Percentiles rank a stretch among this genome's conserved stretches.
Evolutionary conservation across 1,284 basidiomycete species (phyloP).

Genomic region (Cryptococcus hybrid): DNA sequence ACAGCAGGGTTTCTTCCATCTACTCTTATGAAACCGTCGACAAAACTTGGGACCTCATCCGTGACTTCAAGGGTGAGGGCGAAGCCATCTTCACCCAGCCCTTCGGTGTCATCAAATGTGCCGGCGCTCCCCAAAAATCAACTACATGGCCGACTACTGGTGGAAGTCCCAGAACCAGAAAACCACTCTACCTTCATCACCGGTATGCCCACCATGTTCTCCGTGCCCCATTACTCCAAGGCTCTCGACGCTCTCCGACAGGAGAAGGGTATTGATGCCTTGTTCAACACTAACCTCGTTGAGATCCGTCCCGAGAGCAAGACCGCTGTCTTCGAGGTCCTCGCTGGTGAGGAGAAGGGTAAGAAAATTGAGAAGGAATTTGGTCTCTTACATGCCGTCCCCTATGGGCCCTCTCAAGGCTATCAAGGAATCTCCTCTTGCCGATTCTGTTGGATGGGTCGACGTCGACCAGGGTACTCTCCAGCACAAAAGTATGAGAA

Average conservation of each 20-base stretch:
- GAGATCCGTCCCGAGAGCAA: slow-evolving; percentile 67
- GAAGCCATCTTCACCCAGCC: slow-evolving; percentile 93
- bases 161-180: slow-evolving; percentile 53
- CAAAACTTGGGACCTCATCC: slow-evolving; percentile 79
- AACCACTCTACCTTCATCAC: slow-evolving; percentile 80
- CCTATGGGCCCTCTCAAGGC: slow-evolving; percentile 86
- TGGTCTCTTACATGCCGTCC: slow-evolving; percentile 81
- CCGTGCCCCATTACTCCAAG: slow-evolving; percentile 78
- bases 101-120: slow-evolving; percentile 90
- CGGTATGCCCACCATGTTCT: slow-evolving; percentile 93
- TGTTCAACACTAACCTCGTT: slow-evolving; percentile 82
- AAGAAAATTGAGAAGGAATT: slow-evolving; percentile 69
- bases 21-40: slow-evolving; percentile 87
- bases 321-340: slow-evolving; percentile 78
- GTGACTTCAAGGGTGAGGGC: slow-evolving; percentile 68
- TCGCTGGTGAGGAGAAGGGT: slow-evolving; percentile 57
- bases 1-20: slow-evolving; percentile 86
- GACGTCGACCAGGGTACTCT: slow-evolving; percentile 77
- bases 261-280: slow-evolving; percentile 72
- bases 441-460: slow-evolving; percentile 85
- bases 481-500: slow-evolving; percentile 79
- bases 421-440: slow-evolving; percentile 73
- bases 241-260: slow-evolving; percentile 75
- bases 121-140: slow-evolving; percentile 90
- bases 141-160: slow-evolving; percentile 76